Conservation (phyloP, 2,329 filamentous ascomycete species). For the Fusarium coffeatum region DNA sequence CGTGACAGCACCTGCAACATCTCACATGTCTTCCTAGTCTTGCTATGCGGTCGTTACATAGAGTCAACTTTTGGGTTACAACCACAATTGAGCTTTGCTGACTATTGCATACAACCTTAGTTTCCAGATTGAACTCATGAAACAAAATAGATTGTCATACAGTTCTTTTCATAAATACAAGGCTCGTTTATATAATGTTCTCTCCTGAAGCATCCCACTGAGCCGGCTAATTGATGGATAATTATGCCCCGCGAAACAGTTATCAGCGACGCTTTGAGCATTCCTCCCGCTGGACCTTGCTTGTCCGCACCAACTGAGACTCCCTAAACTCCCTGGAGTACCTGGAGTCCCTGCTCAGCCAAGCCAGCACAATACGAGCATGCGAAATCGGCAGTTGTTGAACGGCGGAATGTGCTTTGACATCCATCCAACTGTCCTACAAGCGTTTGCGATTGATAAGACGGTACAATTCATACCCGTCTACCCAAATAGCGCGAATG, state of each 20-base stretch:
- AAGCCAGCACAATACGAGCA: too few relatives aligned
- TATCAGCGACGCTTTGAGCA: neutral
- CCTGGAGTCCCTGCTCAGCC: too few relatives aligned
- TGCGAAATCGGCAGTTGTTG: neutral
- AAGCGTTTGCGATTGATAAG: neutral
- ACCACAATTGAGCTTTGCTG: too few relatives aligned
- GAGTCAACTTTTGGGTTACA: too few relatives aligned
- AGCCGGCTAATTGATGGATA: neutral
- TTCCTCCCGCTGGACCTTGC: neutral
- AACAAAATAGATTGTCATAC: neutral
- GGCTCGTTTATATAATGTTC: neutral
- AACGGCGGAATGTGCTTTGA: neutral
- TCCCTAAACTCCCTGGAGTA: too few relatives aligned
- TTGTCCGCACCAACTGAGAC: neutral
- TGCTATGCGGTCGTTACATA: too few relatives aligned
- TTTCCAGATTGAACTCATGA: neutral
- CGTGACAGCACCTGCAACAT: neutral
- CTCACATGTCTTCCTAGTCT: neutral
- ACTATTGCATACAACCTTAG: rapidly evolving
- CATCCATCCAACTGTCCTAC: neutral
- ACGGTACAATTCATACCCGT: neutral
- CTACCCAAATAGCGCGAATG: neutral
- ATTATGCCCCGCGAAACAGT: neutral
- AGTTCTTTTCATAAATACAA: neutral
- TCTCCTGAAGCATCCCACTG: neutral